phyloP scores from a whole-genome alignment of 164 flowering plant genomes.

The Magnolia changhungtana region DNA sequence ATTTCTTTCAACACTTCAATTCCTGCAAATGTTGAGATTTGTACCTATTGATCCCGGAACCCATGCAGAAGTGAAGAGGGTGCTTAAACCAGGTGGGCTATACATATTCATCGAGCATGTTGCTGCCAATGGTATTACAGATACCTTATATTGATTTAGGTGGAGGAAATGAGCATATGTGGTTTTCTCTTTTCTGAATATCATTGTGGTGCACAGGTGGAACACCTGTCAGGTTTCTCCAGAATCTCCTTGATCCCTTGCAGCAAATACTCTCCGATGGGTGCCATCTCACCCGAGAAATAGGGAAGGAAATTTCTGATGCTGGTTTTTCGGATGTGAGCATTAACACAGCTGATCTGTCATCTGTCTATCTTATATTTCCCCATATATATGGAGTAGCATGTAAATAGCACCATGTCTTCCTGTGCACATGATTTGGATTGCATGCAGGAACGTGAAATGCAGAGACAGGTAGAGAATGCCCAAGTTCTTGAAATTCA shows the following conservation, averaged over 20 bases:
- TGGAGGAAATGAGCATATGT: neutral
- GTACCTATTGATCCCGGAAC: neutral
- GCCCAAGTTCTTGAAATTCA: neutral
- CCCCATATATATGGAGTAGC: conserved; percentile 82
- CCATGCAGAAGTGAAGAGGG: conserved; percentile 70
- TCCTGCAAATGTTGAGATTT: neutral
- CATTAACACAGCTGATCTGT: conserved; percentile 31
- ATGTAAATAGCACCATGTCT: conserved; percentile 30
- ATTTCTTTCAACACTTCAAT: neutral
- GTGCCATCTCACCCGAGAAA: conserved; percentile 82
- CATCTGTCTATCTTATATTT: conserved; percentile 34
- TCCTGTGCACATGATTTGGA: neutral
- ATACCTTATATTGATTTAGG: neutral
- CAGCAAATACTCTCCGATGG: conserved; percentile 74
- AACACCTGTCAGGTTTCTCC: conserved; percentile 47
- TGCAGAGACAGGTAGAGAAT: neutral
- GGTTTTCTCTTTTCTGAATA: neutral
- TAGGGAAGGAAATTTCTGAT: conserved; percentile 51
- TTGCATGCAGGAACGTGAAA: neutral
- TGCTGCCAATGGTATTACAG: conserved; percentile 66
- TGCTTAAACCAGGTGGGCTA: conserved; percentile 78
- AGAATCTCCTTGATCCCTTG: conserved; percentile 65
- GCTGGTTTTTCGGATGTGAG: conserved; percentile 65
- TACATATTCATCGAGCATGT: conserved; percentile 87
- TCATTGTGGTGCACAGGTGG: conserved; percentile 50